Evolutionary conservation across 225 moss, liverwort and hornwort species (phyloP).

Genomic region (Pseudoscleropodium purum): DNA sequence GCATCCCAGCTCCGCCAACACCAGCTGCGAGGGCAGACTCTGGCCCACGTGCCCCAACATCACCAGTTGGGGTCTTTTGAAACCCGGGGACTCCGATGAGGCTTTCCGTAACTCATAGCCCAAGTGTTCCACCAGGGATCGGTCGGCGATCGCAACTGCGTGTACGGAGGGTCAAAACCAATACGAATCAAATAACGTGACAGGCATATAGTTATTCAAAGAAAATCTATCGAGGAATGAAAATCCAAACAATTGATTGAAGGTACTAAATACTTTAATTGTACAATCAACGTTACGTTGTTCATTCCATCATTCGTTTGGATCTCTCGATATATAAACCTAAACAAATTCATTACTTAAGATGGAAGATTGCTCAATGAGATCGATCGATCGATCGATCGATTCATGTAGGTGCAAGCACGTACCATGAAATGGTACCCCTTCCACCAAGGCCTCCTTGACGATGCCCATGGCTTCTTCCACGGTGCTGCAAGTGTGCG

Average conservation of each 20-base stretch:
- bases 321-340: not conserved
- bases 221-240: not conserved
- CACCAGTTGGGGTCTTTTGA: slow-evolving; percentile 29
- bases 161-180: not conserved
- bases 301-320: not conserved
- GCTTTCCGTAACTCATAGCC: slow-evolving; percentile 16
- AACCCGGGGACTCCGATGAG: not conserved
- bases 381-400: not conserved
- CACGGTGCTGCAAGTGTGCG: slow-evolving; percentile 19
- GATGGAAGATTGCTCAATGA: not conserved
- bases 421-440: slow-evolving; percentile 21
- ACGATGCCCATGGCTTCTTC: slow-evolving; percentile 11
- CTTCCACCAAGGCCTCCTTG: slow-evolving; percentile 9
- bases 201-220: not conserved
- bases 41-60: slow-evolving; percentile 38
- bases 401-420: not conserved
- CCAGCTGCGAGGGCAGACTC: slow-evolving; percentile 30
- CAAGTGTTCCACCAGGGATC: slow-evolving; percentile 21
- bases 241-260: not conserved
- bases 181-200: not conserved
- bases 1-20: slow-evolving; percentile 30
- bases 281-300: not conserved
- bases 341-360: not conserved
- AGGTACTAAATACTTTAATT: not conserved
- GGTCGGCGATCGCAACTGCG: slow-evolving; percentile 34